Evolutionary conservation across 371 early-diverging fungal species (phyloP).

Genomic region (Mucor velutinosus): DNA sequence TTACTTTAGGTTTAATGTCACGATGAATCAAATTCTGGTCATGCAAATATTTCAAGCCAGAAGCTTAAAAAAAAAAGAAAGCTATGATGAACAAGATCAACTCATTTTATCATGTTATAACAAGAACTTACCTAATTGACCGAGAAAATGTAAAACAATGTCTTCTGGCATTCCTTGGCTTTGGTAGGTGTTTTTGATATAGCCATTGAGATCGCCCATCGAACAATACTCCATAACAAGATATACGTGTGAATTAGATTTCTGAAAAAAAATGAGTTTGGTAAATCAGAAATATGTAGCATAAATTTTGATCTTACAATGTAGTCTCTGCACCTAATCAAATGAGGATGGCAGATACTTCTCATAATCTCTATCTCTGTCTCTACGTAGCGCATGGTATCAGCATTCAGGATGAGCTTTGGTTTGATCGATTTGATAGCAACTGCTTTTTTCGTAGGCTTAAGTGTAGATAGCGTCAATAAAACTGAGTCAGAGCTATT

Average conservation of each 20-base stretch:
- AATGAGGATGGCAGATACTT: constrained; percentile 74
- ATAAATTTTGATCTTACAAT: constrained; percentile 47
- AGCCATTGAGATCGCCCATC: constrained; percentile 85
- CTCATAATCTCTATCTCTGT: constrained; percentile 88
- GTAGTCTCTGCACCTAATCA: constrained; percentile 80
- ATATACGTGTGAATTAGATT: constrained; percentile 85
- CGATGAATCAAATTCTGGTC: constrained; percentile 88
- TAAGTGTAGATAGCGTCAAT: not conserved
- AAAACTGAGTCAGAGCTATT: not conserved
- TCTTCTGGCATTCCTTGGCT: constrained; percentile 71
- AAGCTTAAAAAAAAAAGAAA: constrained; percentile 37
- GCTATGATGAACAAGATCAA: not conserved
- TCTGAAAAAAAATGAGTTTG: constrained; percentile 43
- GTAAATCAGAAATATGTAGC: not conserved
- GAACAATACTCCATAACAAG: constrained; percentile 94
- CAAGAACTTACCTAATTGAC: not conserved
- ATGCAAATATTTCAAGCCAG: constrained; percentile 84
- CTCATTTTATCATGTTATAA: not conserved
- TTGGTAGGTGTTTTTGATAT: constrained; percentile 69
- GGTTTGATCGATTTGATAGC: constrained; percentile 71
- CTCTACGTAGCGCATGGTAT: constrained; percentile 64
- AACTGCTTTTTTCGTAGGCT: constrained; percentile 63
- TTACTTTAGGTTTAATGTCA: constrained; percentile 87
- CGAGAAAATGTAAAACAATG: constrained; percentile 69
- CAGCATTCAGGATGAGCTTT: constrained; percentile 9